Conservation (phyloP, 176 grass and related monocot species). For the Zea luxurians region DNA sequence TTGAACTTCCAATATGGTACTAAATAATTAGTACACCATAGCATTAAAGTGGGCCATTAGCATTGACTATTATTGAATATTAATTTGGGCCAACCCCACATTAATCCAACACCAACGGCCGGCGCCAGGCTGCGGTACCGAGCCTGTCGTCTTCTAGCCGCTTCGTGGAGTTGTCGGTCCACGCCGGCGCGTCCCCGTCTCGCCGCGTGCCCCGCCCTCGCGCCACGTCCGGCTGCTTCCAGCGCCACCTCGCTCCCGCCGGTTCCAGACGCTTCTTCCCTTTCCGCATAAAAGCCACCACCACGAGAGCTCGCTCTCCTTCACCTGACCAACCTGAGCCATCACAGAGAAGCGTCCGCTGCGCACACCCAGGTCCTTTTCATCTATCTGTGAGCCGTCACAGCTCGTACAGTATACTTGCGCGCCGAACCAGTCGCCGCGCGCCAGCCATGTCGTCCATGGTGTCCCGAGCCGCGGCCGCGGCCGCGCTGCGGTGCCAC, state of each 20-base stretch:
- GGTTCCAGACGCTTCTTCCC: conserved; percentile 13
- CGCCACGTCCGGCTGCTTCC: conserved; percentile 15
- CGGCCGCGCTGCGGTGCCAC: not conserved
- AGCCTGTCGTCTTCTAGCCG: not conserved
- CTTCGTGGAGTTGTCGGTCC: not conserved
- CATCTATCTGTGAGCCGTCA: too few species aligned
- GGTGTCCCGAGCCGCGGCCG: conserved; percentile 18
- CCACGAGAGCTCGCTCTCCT: not conserved
- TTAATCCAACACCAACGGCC: too few species aligned
- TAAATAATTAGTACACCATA: too few species aligned
- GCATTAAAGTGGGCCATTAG: too few species aligned
- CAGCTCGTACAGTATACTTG: not conserved
- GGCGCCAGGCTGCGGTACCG: too few species aligned
- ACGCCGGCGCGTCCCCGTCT: not conserved
- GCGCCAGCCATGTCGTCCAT: conserved; percentile 3
- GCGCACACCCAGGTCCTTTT: not conserved
- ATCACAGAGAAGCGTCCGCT: not conserved
- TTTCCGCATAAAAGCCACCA: not conserved
- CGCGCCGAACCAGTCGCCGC: not conserved
- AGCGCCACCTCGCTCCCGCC: conserved; percentile 19
- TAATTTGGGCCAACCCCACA: too few species aligned
- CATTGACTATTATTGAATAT: too few species aligned
- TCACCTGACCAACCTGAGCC: too few species aligned
- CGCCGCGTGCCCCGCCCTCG: conserved; percentile 11
- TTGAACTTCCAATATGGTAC: too few species aligned